These are phyloP conservation scores for Monascus purpureus DNA, from an alignment of 495 filamentous ascomycete genomes.

Conservation along the genomic window DNA sequence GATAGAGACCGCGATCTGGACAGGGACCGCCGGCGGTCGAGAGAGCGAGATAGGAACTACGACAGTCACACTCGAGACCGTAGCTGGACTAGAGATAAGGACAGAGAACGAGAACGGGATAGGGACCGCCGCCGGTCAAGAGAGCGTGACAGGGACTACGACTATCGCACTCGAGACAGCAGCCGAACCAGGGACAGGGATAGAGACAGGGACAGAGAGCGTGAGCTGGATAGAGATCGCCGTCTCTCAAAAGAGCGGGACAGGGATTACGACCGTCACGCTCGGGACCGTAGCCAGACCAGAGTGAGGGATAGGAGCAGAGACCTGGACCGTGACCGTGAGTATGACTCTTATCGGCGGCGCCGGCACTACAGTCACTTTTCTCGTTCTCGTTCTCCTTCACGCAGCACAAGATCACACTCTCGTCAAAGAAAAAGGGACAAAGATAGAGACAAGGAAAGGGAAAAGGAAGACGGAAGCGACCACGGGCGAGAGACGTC, in stretches of 20 bases:
- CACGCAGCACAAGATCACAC: conserved; percentile 1
- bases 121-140: conserved; percentile 9
- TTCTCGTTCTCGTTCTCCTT: neutral
- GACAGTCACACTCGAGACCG: conserved; percentile 1
- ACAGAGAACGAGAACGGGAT: conserved; percentile 9
- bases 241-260: conserved; percentile 22
- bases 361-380: conserved; percentile 4
- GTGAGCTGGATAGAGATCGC: conserved; percentile 25
- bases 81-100: conserved; percentile 8
- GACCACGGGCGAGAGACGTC: conserved; percentile 15
- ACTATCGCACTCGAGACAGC: conserved; percentile 18
- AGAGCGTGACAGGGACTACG: conserved; percentile 20
- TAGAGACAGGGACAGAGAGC: conserved; percentile 21
- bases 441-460: conserved; percentile 3
- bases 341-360: conserved; percentile 1
- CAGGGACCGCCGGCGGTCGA: no score
- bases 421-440: conserved; percentile 5
- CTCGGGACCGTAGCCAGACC: conserved; percentile 11
- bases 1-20: no score
- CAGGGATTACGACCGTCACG: conserved; percentile 14
- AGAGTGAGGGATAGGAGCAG: conserved; percentile 8
- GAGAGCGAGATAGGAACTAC: neutral
- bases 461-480: conserved; percentile 6
- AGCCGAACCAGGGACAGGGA: conserved; percentile 10
- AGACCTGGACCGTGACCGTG: conserved; percentile 7